phyloP scores from a whole-genome alignment of 306 rosid genomes.

The Vigna angularis region DNA sequence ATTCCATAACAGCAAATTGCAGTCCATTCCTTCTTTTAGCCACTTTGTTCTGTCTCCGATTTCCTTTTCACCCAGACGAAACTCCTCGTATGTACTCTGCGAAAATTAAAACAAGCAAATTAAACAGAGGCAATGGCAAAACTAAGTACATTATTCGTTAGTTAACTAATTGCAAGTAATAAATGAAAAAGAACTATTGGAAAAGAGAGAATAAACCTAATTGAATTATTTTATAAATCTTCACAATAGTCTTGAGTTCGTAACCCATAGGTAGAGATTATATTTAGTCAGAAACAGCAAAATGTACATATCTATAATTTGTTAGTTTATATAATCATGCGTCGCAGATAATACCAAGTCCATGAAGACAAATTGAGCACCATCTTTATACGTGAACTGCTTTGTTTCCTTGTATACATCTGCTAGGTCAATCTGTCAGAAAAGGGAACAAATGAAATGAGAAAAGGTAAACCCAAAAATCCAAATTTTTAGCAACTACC shows the following conservation, averaged over 20 bases:
- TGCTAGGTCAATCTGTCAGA: conserved; percentile 76
- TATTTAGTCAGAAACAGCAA: conserved; percentile 14
- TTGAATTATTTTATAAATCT: conserved; percentile 14
- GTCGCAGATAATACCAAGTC: conserved; percentile 77
- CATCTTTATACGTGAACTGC: conserved; percentile 96
- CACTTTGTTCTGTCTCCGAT: conserved; percentile 81
- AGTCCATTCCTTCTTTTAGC: conserved; percentile 99
- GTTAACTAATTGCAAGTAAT: conserved; percentile 16
- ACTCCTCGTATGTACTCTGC: conserved; percentile 82
- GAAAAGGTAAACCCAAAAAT: conserved; percentile 26
- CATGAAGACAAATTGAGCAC: conserved; percentile 92
- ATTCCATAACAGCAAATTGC: conserved; percentile 88
- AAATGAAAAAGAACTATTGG: conserved; percentile 34
- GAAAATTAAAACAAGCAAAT: conserved; percentile 37
- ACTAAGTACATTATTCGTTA: conserved; percentile 33
- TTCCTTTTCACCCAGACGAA: conserved; percentile 70
- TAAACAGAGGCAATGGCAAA: conserved; percentile 20
- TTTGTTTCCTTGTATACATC: conserved; percentile 87
- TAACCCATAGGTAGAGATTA: conserved; percentile 5
- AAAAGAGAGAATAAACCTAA: conserved; percentile 36
- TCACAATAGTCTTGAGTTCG: conserved; percentile 28
- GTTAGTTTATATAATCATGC: conserved; percentile 37
- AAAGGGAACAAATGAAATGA: conserved; percentile 27
- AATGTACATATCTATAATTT: conserved; percentile 31
- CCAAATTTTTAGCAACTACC: conserved; percentile 21